Evolutionary conservation across 2,329 filamentous ascomycete species (phyloP).

Genomic region (Torrubiellomyces zombiae): DNA sequence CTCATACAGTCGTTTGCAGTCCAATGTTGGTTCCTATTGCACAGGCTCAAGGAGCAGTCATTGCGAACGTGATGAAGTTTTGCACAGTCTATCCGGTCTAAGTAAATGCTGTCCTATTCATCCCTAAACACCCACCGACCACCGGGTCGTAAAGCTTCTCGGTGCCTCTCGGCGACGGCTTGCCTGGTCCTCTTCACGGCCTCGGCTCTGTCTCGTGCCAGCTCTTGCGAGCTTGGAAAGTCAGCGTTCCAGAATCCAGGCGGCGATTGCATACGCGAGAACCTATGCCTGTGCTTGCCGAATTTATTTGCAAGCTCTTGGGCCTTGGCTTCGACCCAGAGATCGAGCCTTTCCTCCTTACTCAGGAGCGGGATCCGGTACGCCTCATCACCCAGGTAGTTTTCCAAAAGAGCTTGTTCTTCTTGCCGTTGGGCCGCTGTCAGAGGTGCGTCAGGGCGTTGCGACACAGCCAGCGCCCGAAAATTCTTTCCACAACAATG

Average conservation of each 20-base stretch:
- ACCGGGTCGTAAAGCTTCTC: constrained; percentile 62
- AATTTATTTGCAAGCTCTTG: constrained; percentile 55
- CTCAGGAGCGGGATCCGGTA: constrained; percentile 43
- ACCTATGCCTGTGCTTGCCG: constrained; percentile 63
- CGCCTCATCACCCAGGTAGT: constrained; percentile 39
- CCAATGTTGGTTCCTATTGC: too few relatives aligned
- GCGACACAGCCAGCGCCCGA: constrained; percentile 42
- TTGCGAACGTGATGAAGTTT: too few relatives aligned
- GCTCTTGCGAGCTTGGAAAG: constrained; percentile 78
- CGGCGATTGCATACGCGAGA: constrained; percentile 54
- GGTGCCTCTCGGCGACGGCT: constrained; percentile 54
- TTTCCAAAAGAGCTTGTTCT: constrained; percentile 35
- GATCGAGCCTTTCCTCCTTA: constrained; percentile 41
- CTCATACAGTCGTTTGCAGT: too few relatives aligned
- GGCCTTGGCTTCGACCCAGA: constrained; percentile 62
- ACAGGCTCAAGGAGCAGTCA: too few relatives aligned
- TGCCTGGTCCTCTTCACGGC: constrained; percentile 46
- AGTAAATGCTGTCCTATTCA: constrained; percentile 31
- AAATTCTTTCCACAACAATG: constrained; percentile 65
- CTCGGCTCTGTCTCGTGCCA: constrained; percentile 45
- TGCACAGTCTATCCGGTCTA: background rate
- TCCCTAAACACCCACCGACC: constrained; percentile 73
- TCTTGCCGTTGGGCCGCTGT: constrained; percentile 18
- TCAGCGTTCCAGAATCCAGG: constrained; percentile 85
- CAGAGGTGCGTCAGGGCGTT: constrained; percentile 24